A percentile compares a stretch with the other conserved stretches of the same genome.
phyloP scores from a whole-genome alignment of 306 rosid species.

The Citrullus mucosospermus region DNA sequence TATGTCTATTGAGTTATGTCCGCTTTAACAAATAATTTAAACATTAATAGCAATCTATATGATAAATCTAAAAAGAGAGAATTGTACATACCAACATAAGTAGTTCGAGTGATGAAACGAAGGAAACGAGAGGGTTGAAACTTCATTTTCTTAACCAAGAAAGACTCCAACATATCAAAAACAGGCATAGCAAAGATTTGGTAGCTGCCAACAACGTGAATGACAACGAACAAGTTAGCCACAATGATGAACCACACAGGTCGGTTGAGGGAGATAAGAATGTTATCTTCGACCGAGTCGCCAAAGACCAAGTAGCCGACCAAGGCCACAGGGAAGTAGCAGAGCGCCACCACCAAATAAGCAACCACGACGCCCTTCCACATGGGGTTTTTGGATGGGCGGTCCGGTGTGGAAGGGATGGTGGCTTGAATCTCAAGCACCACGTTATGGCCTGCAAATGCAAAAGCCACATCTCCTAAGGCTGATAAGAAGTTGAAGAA shows the following conservation, averaged over 20 bases:
- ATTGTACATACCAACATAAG: constrained; percentile 19
- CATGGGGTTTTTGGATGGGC: constrained; percentile 24
- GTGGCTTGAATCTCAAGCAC: constrained; percentile 37
- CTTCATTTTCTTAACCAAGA: constrained; percentile 17
- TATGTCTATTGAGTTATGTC: too few relatives aligned
- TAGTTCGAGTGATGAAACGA: constrained; percentile 16
- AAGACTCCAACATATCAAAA: constrained; percentile 21
- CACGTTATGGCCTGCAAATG: constrained; percentile 32
- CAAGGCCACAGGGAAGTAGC: constrained; percentile 26
- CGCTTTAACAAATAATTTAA: too few relatives aligned
- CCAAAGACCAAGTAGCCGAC: constrained; percentile 31
- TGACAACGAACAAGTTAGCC: constrained; percentile 25
- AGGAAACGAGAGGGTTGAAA: constrained; percentile 19
- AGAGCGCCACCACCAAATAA: constrained; percentile 25
- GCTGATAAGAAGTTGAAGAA: constrained; percentile 23
- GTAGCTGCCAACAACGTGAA: constrained; percentile 38
- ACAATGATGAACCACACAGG: constrained; percentile 21
- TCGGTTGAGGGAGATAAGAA: constrained; percentile 22
- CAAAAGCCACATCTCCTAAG: constrained; percentile 31
- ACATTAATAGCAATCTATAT: too few relatives aligned
- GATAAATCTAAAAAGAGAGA: background rate
- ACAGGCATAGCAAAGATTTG: constrained; percentile 32
- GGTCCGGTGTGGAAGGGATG: constrained; percentile 29
- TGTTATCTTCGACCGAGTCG: constrained; percentile 20
- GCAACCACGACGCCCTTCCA: constrained; percentile 26